Percentiles rank a stretch among this genome's conserved stretches.
Evolutionary conservation across 2,329 filamentous ascomycete genomes (phyloP).

Genomic region (Fusarium sp.): DNA sequence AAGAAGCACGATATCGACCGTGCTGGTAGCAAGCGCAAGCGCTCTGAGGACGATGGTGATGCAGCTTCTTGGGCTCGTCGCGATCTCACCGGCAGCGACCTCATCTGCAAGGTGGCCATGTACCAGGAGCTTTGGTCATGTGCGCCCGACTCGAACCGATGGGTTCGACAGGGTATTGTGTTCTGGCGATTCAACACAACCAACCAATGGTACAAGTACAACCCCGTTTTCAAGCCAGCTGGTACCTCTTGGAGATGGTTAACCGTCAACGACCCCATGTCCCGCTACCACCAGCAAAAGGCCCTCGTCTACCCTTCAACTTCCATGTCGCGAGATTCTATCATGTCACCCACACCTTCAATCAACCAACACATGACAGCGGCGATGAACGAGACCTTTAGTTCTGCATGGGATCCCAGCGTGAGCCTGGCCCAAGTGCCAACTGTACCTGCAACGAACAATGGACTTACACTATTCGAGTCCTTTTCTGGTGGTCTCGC

Average conservation of each 20-base stretch:
- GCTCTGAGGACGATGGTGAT: constrained; percentile 56
- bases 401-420: constrained; percentile 59
- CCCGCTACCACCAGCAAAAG: constrained; percentile 67
- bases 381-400: constrained; percentile 69
- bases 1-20: constrained; percentile 53
- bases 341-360: constrained; percentile 66
- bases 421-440: constrained; percentile 51
- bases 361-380: constrained; percentile 65
- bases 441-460: constrained; percentile 51
- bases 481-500: constrained; percentile 65
- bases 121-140: constrained; percentile 74
- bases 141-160: constrained; percentile 60
- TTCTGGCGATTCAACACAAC: constrained; percentile 71
- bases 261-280: constrained; percentile 69
- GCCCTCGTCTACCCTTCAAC: constrained; percentile 54
- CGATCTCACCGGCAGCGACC: constrained; percentile 63
- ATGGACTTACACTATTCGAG: constrained; percentile 59
- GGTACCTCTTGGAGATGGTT: constrained; percentile 72
- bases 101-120: constrained; percentile 73
- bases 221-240: constrained; percentile 62
- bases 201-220: constrained; percentile 64
- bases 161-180: constrained; percentile 70
- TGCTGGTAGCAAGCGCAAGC: constrained; percentile 55
- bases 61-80: constrained; percentile 55
- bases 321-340: constrained; percentile 54